Conservation (phyloP, 2,329 filamentous ascomycete species). For the Nemania bipapillata region DNA sequence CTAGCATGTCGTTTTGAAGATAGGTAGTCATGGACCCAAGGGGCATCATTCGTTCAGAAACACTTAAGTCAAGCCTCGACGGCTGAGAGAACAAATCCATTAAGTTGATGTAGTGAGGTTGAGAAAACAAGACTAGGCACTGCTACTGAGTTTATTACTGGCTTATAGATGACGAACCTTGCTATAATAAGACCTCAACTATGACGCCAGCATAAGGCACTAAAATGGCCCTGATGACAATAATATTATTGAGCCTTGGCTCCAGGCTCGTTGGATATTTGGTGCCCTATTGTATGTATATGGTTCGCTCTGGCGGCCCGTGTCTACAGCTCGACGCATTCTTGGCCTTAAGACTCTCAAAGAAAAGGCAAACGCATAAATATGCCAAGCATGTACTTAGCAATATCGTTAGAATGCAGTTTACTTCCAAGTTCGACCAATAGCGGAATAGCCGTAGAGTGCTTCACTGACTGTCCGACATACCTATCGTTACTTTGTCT, state of each 20-base stretch:
- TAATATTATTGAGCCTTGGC: no score
- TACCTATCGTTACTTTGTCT: not conserved
- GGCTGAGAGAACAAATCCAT: not conserved
- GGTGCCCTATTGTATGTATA: not conserved
- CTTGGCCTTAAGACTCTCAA: no score
- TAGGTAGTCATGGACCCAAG: conserved; percentile 5
- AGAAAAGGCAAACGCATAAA: no score
- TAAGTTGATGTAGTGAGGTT: not conserved
- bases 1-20: not conserved
- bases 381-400: no score
- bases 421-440: no score
- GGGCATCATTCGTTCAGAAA: not conserved
- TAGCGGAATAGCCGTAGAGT: no score
- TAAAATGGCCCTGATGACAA: not conserved
- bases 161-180: not conserved
- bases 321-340: no score
- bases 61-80: not conserved
- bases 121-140: not conserved
- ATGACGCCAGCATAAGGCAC: not conserved
- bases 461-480: no score
- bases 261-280: no score
- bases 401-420: no score
- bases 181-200: not conserved
- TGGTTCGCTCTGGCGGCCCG: no score
- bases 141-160: no score